These are phyloP conservation scores for Bothriochloa decipiens DNA, from an alignment of 176 grass and related monocot species.

Conservation along the genomic window DNA sequence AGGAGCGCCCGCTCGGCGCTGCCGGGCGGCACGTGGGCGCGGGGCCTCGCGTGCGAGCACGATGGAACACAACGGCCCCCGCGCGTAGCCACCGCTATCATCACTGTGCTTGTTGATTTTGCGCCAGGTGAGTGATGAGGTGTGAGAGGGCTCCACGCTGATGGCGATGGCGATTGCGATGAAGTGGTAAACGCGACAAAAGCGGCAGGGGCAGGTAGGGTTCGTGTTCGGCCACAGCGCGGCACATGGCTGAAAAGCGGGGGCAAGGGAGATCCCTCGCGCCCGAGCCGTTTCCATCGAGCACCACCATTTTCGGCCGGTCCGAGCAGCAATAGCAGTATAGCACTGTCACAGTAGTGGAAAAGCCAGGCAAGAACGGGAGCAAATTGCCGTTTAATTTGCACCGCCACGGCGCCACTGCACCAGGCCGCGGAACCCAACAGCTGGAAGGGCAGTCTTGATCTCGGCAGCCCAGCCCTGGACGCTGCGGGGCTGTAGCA, in stretches of 20 bases:
- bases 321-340: background rate
- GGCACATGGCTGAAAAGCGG: conserved; percentile 23
- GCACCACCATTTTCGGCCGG: background rate
- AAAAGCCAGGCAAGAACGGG: background rate
- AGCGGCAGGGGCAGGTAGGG: conserved; percentile 1
- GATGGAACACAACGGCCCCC: too few relatives aligned
- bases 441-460: background rate
- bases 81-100: too few relatives aligned
- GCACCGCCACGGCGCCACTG: background rate
- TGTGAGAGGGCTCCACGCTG: conserved; percentile 22
- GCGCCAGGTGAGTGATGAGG: background rate
- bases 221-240: background rate
- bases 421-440: background rate
- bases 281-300: background rate
- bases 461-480: background rate
- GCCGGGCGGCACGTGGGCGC: background rate
- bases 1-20: too few relatives aligned
- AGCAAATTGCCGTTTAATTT: background rate
- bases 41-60: background rate
- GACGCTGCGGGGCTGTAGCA: background rate
- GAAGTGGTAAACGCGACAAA: conserved; percentile 32
- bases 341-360: background rate
- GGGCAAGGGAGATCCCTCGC: conserved; percentile 2
- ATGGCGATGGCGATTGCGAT: conserved; percentile 6
- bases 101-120: background rate